Conservation (phyloP, 2,329 filamentous ascomycete species). For the Colletotrichum lindemuthianum region DNA sequence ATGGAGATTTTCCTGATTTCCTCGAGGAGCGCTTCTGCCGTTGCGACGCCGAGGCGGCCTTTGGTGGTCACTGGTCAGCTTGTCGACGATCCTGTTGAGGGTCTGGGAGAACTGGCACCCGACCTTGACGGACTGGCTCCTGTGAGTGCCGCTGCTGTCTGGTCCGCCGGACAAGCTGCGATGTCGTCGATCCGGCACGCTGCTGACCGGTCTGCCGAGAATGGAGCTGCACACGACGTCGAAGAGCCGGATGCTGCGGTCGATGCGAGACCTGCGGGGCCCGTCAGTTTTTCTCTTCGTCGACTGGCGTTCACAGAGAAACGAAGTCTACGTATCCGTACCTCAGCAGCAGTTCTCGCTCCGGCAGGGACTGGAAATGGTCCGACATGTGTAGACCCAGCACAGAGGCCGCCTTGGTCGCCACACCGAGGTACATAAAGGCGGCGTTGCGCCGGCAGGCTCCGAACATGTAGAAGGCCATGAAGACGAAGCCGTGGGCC, state of each 20-base stretch:
- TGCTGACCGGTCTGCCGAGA: constrained; percentile 49
- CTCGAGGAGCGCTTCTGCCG: constrained; percentile 53
- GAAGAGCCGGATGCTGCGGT: constrained; percentile 50
- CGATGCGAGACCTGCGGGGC: constrained; percentile 39
- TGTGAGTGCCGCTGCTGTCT: constrained; percentile 37
- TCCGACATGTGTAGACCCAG: constrained; percentile 61
- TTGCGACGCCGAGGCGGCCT: constrained; percentile 42
- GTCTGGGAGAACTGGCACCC: constrained; percentile 55
- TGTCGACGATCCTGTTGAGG: constrained; percentile 55
- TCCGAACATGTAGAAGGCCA: constrained; percentile 69
- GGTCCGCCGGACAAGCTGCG: constrained; percentile 35
- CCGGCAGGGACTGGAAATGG: constrained; percentile 41
- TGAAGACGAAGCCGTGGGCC: constrained; percentile 62
- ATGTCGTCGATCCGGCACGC: constrained; percentile 42
- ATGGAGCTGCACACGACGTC: constrained; percentile 52
- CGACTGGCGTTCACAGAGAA: no score
- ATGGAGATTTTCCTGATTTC: constrained; percentile 44
- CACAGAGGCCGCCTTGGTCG: constrained; percentile 65
- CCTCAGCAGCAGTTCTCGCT: constrained; percentile 37
- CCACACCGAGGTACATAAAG: constrained; percentile 72
- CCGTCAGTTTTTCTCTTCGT: no score
- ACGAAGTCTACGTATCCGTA: constrained; percentile 10
- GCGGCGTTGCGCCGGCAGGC: constrained; percentile 68
- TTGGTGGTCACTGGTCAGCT: constrained; percentile 54
- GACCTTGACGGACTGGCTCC: constrained; percentile 45